phyloP scores from a whole-genome alignment of 371 early-diverging fungal genomes.

The Coemansia sp. region DNA sequence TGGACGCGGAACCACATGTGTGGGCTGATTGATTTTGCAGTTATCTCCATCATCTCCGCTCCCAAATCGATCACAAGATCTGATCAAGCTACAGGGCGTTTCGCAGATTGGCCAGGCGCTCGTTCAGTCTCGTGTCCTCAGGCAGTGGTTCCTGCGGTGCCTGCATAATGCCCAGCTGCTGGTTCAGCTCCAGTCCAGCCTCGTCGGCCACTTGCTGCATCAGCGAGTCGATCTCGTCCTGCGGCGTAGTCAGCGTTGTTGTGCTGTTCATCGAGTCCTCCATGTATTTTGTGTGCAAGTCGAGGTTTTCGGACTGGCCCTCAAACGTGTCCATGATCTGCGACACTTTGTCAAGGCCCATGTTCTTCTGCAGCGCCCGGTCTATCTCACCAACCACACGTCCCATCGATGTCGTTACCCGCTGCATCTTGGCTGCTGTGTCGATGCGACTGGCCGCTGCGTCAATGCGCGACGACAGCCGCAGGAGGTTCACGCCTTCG shows the following conservation, averaged over 20 bases:
- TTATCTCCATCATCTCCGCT: not conserved
- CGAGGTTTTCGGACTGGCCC: conserved; percentile 88
- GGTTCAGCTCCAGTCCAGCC: conserved; percentile 82
- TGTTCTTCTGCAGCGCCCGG: conserved; percentile 78
- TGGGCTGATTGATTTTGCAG: no score
- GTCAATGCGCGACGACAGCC: conserved; percentile 88
- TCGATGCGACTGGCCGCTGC: conserved; percentile 91
- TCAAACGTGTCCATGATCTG: conserved; percentile 95
- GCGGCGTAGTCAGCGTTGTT: conserved; percentile 86
- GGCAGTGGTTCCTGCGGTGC: conserved; percentile 32
- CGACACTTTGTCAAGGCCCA: conserved; percentile 94
- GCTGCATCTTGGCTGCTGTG: conserved; percentile 93
- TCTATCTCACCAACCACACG: conserved; percentile 90
- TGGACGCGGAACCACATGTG: no score
- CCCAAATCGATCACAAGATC: not conserved
- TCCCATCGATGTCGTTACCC: conserved; percentile 73
- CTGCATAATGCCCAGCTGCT: conserved; percentile 57
- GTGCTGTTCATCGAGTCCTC: conserved; percentile 85
- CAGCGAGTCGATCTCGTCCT: conserved; percentile 84
- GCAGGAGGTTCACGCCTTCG: conserved; percentile 83
- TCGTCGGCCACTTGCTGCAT: conserved; percentile 95
- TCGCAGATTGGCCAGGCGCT: conserved; percentile 66
- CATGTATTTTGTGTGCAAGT: conserved; percentile 92
- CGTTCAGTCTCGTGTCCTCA: conserved; percentile 70
- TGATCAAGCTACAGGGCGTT: conserved; percentile 47